Evolutionary conservation across 805 yeast species (phyloP).

Genomic region (Pichia heedii): DNA sequence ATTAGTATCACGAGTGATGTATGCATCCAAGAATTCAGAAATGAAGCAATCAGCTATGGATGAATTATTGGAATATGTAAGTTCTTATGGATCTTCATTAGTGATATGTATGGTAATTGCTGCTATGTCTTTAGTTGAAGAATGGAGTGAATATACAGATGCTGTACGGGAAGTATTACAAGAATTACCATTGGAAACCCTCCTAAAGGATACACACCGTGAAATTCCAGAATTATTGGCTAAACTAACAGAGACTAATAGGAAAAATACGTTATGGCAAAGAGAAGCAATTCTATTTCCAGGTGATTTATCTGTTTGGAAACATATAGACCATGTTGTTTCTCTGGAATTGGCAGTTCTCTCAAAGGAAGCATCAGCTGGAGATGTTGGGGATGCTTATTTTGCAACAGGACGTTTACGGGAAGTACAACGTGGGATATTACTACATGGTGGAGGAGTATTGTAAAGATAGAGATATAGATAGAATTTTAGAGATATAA

Average conservation of each 20-base stretch:
- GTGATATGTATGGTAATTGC: slow-evolving; percentile 67
- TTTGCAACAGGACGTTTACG: slow-evolving; percentile 38
- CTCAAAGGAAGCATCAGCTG: slow-evolving; percentile 41
- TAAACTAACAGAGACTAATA: slow-evolving; percentile 17
- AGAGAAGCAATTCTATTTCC: slow-evolving; percentile 71
- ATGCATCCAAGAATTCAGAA: slow-evolving; percentile 66
- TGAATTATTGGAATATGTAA: slow-evolving; percentile 62
- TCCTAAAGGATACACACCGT: slow-evolving; percentile 39
- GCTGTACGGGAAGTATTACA: slow-evolving; percentile 61
- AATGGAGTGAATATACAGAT: slow-evolving; percentile 44
- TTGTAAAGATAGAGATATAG: too few relatives aligned
- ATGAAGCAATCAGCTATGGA: slow-evolving; percentile 78
- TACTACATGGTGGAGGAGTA: slow-evolving; percentile 34
- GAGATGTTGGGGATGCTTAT: slow-evolving; percentile 44
- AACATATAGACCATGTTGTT: slow-evolving; percentile 42
- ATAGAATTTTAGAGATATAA: too few relatives aligned
- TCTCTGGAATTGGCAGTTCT: slow-evolving; percentile 51
- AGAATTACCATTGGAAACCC: slow-evolving; percentile 36
- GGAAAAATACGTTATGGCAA: slow-evolving; percentile 41
- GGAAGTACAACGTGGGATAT: slow-evolving; percentile 58
- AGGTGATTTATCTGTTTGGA: slow-evolving; percentile 61
- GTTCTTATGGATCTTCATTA: slow-evolving; percentile 55
- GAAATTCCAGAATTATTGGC: slow-evolving; percentile 52
- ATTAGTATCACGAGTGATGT: slow-evolving; percentile 68
- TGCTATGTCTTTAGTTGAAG: slow-evolving; percentile 63